These are phyloP conservation scores for Suillus placidus DNA, from an alignment of 768 basidiomycete genomes.

Conservation along the genomic window DNA sequence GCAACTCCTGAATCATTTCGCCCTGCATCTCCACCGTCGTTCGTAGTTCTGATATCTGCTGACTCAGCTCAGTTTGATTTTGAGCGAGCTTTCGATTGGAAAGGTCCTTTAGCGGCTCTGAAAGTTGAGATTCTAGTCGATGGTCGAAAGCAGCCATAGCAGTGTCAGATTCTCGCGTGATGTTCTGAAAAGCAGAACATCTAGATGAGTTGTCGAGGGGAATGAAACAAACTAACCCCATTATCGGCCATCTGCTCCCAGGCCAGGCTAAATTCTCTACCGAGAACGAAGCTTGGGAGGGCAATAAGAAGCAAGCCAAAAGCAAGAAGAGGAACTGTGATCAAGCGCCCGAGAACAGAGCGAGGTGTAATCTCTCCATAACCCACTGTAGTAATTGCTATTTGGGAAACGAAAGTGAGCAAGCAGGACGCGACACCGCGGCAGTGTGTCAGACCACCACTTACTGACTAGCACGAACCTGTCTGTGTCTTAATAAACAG, in stretches of 20 bases:
- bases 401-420: background rate
- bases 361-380: slow-evolving; percentile 92
- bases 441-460: slow-evolving; percentile 31
- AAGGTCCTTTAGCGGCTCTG: slow-evolving; percentile 41
- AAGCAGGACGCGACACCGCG: background rate
- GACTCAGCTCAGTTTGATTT: slow-evolving; percentile 66
- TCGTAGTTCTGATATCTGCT: slow-evolving; percentile 63
- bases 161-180: slow-evolving; percentile 22
- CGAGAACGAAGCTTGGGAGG: slow-evolving; percentile 88
- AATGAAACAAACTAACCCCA: slow-evolving; percentile 36
- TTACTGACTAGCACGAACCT: slow-evolving; percentile 80
- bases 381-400: slow-evolving; percentile 87
- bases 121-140: slow-evolving; percentile 18
- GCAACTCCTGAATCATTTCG: slow-evolving; percentile 42
- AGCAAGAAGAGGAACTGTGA: slow-evolving; percentile 84
- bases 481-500: background rate
- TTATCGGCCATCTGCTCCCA: slow-evolving; percentile 79
- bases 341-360: slow-evolving; percentile 81
- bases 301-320: slow-evolving; percentile 90
- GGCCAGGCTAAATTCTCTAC: slow-evolving; percentile 86
- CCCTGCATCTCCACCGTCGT: slow-evolving; percentile 61
- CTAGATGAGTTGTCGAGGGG: background rate
- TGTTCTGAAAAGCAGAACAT: slow-evolving; percentile 8
- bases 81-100: slow-evolving; percentile 63
- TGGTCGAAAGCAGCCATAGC: slow-evolving; percentile 20